These are phyloP conservation scores for Pachysolen tannophilus DNA, from an alignment of 805 yeast genomes.

Conservation along the genomic window DNA sequence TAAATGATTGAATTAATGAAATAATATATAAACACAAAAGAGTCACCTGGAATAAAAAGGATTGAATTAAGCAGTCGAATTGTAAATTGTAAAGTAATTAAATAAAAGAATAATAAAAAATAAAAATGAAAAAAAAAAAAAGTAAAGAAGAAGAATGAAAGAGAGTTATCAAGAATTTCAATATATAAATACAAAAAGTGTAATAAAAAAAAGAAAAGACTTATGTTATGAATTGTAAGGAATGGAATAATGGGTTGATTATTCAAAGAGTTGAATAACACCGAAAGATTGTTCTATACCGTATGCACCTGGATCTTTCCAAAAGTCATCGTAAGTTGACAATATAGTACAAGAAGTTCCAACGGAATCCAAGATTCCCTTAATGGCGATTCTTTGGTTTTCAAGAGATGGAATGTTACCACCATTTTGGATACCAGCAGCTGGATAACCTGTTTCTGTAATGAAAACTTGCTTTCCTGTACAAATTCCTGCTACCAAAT, in stretches of 20 bases:
- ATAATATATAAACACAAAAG: too few species aligned
- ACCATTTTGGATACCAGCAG: slow-evolving; percentile 65
- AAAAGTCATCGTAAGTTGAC: slow-evolving; percentile 74
- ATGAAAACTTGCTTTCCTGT: slow-evolving; percentile 45
- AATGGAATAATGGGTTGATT: slow-evolving; percentile 1
- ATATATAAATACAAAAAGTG: slow-evolving; percentile 3
- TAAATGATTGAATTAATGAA: too few species aligned
- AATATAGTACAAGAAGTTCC: slow-evolving; percentile 61
- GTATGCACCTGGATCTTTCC: slow-evolving; percentile 82
- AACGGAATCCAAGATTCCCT: slow-evolving; percentile 48
- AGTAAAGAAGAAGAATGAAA: not conserved
- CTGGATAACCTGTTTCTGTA: slow-evolving; percentile 90
- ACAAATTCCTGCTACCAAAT: slow-evolving; percentile 48
- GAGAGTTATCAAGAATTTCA: too few species aligned
- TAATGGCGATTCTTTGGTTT: slow-evolving; percentile 68
- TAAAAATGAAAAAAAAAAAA: slow-evolving; percentile 1
- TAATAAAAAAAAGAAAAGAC: slow-evolving; percentile 1
- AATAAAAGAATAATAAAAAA: too few species aligned
- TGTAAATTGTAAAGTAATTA: too few species aligned
- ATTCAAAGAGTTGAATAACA: slow-evolving; percentile 29
- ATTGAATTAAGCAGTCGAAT: too few species aligned
- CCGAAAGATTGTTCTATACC: slow-evolving; percentile 89
- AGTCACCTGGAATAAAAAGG: too few species aligned
- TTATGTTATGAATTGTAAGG: too few species aligned
- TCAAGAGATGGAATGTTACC: slow-evolving; percentile 58